Evolutionary conservation across 345 rosid species (phyloP), one percentile per base, ranked within the genome.

Genomic region (Noccaea bulbosa): DNA sequence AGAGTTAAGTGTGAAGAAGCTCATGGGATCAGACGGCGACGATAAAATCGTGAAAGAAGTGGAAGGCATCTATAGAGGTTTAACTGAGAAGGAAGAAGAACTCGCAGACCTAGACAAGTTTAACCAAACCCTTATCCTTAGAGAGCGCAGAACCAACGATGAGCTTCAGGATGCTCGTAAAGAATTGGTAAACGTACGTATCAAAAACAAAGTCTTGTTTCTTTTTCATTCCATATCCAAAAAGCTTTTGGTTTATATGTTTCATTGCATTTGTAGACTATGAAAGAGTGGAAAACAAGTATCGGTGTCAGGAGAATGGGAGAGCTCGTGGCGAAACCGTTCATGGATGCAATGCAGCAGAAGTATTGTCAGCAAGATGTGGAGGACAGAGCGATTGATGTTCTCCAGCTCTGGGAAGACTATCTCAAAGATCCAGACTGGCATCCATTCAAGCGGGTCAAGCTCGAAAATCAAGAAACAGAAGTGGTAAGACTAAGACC

Each of bases 161-260:
- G 99, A 91, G 84, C 87, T 94, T 69, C 92, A 88, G 72, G 99
- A 89, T 10, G 98, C 97, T 70, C 95, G 91, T 49, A 94, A 89
- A 71, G 99, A 88, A 77, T 60, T 94, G 78, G 81, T 94, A 58
- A 81, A 77, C 62, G 99, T 89, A 69, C 67, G 79, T 70, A 67
- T 73, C 77, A 27, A 33, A 34, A 60, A 33, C 77, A 33, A 34
- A 60, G 48, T 5, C 10, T 64, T 55, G 11, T 10, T 43, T 43
- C 15, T n/a, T 44, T 62, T 41, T 41, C 30, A 7, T 44, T 53
- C 22, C 34, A 51, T 48, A 37, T 45, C 20, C 41, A 11, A 41
- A 41, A 40, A 53, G 8, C 14, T 20, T 20, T 20, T 20, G 22
- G 22, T 20, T 20, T 20, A 20, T 20, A 20, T 20, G 2, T 20